Conservation (phyloP, 2,329 filamentous ascomycete genomes). For the Microsporum canis region DNA sequence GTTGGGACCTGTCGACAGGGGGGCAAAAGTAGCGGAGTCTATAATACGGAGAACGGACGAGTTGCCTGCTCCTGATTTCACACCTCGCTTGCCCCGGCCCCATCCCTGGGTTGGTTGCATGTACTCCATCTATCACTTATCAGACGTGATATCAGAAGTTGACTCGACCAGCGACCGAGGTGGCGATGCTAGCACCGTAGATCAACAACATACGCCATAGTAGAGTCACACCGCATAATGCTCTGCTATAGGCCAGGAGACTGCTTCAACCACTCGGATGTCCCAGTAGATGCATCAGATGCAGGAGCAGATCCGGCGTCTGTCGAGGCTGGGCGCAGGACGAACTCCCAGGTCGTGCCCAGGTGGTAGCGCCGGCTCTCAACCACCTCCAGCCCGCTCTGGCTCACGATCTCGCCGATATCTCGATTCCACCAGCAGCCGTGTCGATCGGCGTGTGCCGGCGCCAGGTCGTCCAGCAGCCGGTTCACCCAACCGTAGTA, state of each 20-base stretch:
- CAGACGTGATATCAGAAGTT: no score
- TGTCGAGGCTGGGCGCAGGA: constrained; percentile 22
- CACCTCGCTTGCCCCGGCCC: background rate
- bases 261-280: background rate
- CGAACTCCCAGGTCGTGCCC: constrained; percentile 39
- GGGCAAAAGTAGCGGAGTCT: background rate
- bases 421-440: constrained; percentile 45
- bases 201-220: no score
- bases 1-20: background rate
- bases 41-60: background rate
- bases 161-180: no score
- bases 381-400: constrained; percentile 39
- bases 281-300: background rate
- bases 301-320: background rate
- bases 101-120: background rate
- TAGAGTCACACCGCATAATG: background rate
- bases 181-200: no score
- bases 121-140: background rate
- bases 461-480: constrained; percentile 37
- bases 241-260: background rate
- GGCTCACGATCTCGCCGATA: constrained; percentile 37
- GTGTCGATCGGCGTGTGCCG: constrained; percentile 39
- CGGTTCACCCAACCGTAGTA: constrained; percentile 38
- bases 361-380: constrained; percentile 38
- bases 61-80: background rate